Percentiles rank a stretch among this genome's conserved stretches.
phyloP scores from a whole-genome alignment of 2,329 filamentous ascomycete species.

The Annulohypoxylon truncatum region DNA sequence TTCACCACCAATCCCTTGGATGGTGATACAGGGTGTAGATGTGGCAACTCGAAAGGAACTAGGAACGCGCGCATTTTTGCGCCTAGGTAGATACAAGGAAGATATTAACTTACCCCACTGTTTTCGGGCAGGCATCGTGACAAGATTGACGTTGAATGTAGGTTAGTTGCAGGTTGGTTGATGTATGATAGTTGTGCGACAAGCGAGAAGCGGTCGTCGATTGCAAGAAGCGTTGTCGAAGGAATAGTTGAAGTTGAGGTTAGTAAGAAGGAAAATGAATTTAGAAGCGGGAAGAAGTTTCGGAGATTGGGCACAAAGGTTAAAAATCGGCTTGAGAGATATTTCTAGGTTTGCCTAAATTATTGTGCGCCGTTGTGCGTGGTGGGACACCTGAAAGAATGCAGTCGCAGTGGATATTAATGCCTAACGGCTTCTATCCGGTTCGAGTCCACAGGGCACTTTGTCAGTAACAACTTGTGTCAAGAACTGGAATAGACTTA shows the following conservation, averaged over 20 bases:
- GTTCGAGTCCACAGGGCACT: conserved; percentile 20
- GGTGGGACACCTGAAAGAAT: conserved; percentile 26
- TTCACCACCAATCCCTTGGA: conserved; percentile 13
- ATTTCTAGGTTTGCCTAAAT: conserved; percentile 37
- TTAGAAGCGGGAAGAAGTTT: conserved; percentile 9
- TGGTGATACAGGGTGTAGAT: conserved; percentile 34
- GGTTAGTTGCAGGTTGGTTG: background rate
- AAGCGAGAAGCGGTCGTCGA: background rate
- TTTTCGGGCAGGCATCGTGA: conserved; percentile 53
- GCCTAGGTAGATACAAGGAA: conserved; percentile 29
- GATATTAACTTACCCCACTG: conserved; percentile 55
- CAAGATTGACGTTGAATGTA: conserved; percentile 7
- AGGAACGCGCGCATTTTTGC: conserved; percentile 32
- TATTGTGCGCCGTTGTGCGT: conserved; percentile 32
- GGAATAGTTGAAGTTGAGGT: conserved; percentile 11
- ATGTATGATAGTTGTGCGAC: background rate
- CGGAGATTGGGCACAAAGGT: conserved; percentile 37
- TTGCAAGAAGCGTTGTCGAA: conserved; percentile 13
- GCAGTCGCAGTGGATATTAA: conserved; percentile 8
- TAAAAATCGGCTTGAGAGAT: conserved; percentile 17
- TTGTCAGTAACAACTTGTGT: background rate
- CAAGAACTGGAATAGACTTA: conserved; percentile 8
- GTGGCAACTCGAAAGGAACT: conserved; percentile 27
- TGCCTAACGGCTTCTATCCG: conserved; percentile 21
- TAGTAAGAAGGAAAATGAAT: conserved; percentile 1